Evolutionary conservation across 495 filamentous ascomycete genomes (phyloP).

Genomic region (Penicillium nucicola): DNA sequence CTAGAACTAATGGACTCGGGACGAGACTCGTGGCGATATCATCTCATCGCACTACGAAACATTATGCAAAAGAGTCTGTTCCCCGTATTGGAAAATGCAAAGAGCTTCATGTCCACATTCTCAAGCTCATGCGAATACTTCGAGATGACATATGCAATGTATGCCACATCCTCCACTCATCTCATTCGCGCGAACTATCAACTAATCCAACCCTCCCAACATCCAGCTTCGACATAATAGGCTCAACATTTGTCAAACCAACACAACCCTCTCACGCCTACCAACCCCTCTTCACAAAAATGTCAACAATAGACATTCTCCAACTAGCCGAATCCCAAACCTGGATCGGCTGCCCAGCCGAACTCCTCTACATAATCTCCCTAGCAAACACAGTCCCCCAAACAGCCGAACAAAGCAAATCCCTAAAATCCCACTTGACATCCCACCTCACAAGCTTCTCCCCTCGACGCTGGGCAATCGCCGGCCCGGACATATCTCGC

Average conservation of each 20-base stretch:
- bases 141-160: constrained; percentile 14
- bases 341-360: constrained; percentile 5
- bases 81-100: neutral
- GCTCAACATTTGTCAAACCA: constrained; percentile 1
- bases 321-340: constrained; percentile 1
- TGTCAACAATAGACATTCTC: constrained; percentile 1
- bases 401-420: neutral
- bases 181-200: neutral
- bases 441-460: too few species aligned
- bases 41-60: constrained; percentile 12
- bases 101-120: neutral
- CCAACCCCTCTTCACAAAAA: neutral
- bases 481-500: neutral
- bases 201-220: neutral
- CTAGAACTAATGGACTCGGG: constrained; percentile 18
- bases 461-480: neutral
- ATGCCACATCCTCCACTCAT: neutral
- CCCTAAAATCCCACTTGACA: neutral
- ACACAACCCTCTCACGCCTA: neutral
- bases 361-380: constrained; percentile 1
- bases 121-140: constrained; percentile 1
- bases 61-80: constrained; percentile 6
- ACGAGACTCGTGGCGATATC: constrained; percentile 14
- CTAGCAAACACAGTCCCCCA: neutral
- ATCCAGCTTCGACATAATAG: constrained; percentile 2